A percentile compares a stretch with the other conserved stretches of the same genome.
Evolutionary conservation across 345 rosid genomes (phyloP).

Genomic region (Populus nigra): DNA sequence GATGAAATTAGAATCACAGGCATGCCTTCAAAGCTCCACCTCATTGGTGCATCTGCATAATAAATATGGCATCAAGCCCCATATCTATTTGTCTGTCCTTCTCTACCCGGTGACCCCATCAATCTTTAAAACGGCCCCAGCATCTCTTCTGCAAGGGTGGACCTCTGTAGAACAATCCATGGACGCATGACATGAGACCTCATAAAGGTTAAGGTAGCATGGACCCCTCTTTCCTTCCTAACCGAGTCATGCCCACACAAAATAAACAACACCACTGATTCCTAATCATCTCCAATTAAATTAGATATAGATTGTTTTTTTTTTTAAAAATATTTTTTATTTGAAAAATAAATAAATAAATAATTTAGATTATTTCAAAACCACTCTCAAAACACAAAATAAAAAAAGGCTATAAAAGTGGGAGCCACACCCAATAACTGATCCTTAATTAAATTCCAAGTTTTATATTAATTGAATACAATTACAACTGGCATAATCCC

Average conservation of each 20-base stretch:
- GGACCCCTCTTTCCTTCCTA: background rate
- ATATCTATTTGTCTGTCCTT: too few species aligned
- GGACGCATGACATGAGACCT: background rate
- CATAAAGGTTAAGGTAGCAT: background rate
- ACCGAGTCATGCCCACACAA: background rate
- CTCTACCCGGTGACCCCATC: too few species aligned
- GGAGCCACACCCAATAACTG: too few species aligned
- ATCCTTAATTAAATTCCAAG: background rate
- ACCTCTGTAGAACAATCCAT: background rate
- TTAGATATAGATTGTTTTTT: too few species aligned
- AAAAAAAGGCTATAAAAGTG: too few species aligned
- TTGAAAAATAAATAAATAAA: too few species aligned
- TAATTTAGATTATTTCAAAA: too few species aligned
- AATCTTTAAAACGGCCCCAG: background rate
- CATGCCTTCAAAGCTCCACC: background rate
- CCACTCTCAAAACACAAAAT: too few species aligned
- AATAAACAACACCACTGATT: too few species aligned
- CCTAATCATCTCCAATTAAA: background rate
- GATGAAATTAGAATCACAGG: background rate
- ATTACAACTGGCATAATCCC: conserved; percentile 3
- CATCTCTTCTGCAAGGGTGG: background rate
- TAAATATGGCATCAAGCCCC: too few species aligned
- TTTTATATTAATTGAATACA: background rate
- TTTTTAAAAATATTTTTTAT: too few species aligned
- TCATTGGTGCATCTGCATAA: too few species aligned